Conservation (phyloP, 331 rosid species). For the Telfairia occidentalis region DNA sequence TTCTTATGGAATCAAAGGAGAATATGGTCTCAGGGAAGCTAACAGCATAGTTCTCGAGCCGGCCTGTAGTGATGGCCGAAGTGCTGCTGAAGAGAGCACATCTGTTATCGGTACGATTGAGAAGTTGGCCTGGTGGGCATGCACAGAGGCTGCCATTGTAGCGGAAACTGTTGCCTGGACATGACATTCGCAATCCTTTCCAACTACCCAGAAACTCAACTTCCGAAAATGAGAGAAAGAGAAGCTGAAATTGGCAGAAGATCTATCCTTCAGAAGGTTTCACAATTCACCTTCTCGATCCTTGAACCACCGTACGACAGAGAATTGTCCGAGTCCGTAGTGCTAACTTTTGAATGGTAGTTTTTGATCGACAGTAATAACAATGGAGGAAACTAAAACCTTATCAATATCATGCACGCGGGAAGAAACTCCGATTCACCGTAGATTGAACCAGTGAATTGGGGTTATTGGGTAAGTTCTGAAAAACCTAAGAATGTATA, state of each 20-base stretch:
- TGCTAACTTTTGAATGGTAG: neutral
- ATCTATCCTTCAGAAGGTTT: neutral
- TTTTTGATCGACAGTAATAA: neutral
- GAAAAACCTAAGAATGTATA: neutral
- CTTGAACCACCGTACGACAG: neutral
- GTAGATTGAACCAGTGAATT: neutral
- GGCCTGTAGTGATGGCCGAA: conserved; percentile 38
- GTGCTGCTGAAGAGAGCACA: conserved; percentile 39
- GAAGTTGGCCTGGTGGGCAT: conserved; percentile 59
- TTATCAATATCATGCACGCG: neutral
- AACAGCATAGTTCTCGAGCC: conserved; percentile 37
- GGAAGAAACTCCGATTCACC: neutral
- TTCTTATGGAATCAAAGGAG: conserved; percentile 62
- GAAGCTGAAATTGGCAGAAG: neutral
- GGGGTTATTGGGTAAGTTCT: neutral
- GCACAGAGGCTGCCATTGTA: conserved; percentile 63
- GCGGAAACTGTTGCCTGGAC: conserved; percentile 50
- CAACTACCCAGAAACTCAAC: conserved; percentile 4
- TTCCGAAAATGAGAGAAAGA: neutral
- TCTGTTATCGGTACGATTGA: conserved; percentile 17
- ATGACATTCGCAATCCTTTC: conserved; percentile 35
- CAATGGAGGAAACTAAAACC: neutral
- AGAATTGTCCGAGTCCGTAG: neutral
- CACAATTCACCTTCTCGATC: neutral
- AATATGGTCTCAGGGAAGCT: conserved; percentile 47